Evolutionary conservation across 2,329 filamentous ascomycete genomes (phyloP).

Genomic region (Tolypocladium inflatum): DNA sequence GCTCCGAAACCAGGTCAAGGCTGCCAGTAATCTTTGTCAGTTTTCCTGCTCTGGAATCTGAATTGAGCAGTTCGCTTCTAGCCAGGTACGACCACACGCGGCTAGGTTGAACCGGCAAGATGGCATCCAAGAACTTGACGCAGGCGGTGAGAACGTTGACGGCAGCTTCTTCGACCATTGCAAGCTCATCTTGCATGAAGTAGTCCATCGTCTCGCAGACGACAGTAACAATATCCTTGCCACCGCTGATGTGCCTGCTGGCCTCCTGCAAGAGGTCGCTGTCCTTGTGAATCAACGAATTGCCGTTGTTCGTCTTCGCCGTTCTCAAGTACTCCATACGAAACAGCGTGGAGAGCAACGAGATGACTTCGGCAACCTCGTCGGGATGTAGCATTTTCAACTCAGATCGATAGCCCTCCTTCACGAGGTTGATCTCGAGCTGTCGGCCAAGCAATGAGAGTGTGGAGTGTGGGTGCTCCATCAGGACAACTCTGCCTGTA

Average conservation of each 20-base stretch:
- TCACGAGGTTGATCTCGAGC: slow-evolving; percentile 56
- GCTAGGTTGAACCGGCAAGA: slow-evolving; percentile 67
- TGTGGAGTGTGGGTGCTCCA: slow-evolving; percentile 72
- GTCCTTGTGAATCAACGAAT: slow-evolving; percentile 23
- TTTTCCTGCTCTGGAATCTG: slow-evolving; percentile 65
- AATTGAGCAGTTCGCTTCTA: slow-evolving; percentile 69
- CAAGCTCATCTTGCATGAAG: slow-evolving; percentile 47
- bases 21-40: slow-evolving; percentile 72
- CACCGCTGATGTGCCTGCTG: slow-evolving; percentile 45
- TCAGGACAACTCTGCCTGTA: slow-evolving; percentile 62
- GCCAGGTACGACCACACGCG: slow-evolving; percentile 86
- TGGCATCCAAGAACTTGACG: slow-evolving; percentile 67
- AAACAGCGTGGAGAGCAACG: slow-evolving; percentile 63
- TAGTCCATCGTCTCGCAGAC: slow-evolving; percentile 79
- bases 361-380: slow-evolving; percentile 63
- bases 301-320: slow-evolving; percentile 10
- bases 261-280: slow-evolving; percentile 43
- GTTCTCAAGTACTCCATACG: slow-evolving; percentile 35
- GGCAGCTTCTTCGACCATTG: slow-evolving; percentile 50
- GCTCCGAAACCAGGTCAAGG: slow-evolving; percentile 66
- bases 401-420: slow-evolving; percentile 42
- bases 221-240: slow-evolving; percentile 69
- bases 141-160: slow-evolving; percentile 62
- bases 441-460: slow-evolving; percentile 71
- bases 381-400: slow-evolving; percentile 47